A percentile compares a stretch with the other conserved stretches of the same genome.
phyloP scores from a whole-genome alignment of 2,329 filamentous ascomycete genomes.

The Fonsecaea pugnacius region DNA sequence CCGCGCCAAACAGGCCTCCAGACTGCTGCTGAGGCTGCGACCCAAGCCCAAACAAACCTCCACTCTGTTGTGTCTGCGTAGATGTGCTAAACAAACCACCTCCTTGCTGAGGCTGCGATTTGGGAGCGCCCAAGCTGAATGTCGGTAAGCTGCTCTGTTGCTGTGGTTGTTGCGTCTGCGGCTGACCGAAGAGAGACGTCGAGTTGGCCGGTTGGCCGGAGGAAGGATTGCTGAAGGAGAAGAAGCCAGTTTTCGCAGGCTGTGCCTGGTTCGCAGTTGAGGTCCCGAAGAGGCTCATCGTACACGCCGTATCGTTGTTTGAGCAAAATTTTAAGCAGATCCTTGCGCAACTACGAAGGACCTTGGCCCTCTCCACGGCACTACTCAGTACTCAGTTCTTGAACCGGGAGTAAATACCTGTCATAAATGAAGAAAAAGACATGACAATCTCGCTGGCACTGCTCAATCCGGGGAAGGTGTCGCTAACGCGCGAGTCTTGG shows the following conservation, averaged over 20 bases:
- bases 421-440: not conserved
- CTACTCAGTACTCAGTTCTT: not conserved
- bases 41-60: conserved; percentile 40
- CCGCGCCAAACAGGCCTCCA: conserved; percentile 40
- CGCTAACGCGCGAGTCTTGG: conserved; percentile 6
- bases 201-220: conserved; percentile 18
- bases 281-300: conserved; percentile 27
- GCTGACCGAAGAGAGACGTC: conserved; percentile 28
- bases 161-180: conserved; percentile 22
- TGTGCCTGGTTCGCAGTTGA: conserved; percentile 26
- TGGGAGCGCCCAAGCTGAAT: conserved; percentile 29
- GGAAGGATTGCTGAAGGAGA: conserved; percentile 25
- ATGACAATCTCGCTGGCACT: not conserved
- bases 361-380: not conserved
- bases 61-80: conserved; percentile 37
- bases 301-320: not conserved
- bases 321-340: not conserved
- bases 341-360: not conserved
- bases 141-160: conserved; percentile 25
- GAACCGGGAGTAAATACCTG: not conserved
- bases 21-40: conserved; percentile 35
- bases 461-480: conserved; percentile 3
- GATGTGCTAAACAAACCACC: conserved; percentile 40
- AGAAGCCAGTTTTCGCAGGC: conserved; percentile 22
- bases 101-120: conserved; percentile 37